Evolutionary conservation across 257 asterid genomes (phyloP), one percentile per base, ranked within the genome.

Genomic region (Fraxinus pennsylvanica): DNA sequence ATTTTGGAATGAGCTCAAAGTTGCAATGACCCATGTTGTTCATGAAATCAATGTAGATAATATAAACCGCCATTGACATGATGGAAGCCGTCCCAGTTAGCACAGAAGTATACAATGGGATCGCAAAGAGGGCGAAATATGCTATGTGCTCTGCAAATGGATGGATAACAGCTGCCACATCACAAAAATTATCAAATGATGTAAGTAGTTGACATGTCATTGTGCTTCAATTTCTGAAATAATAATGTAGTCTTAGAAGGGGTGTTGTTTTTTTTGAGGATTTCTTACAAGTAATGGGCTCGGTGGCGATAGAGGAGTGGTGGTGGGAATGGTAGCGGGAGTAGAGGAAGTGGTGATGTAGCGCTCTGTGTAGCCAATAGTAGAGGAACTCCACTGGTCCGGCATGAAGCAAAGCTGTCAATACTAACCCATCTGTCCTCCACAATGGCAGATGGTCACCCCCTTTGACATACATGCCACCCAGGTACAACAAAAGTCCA

Each of bases 21-120:
- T 78, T 78, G 81, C 81, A 78, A 27, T 78, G 81, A 10, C 77
- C 81, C 81, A 78, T 54, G 10, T 71, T 71, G 72, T 78, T 78
- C 77, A 78, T 72, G 66, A 78, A 57, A 63, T 78, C 76, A 39
- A 78, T 38, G 65, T 35, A 71, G 9, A 41, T 36, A 32, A 72
- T 52, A 8, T 78, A 71, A 30, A 71, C 45, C 19, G 30, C n/a
- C 3, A 38, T 17, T 14, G 77, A 38, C 0, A 15, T 1, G 22
- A 78, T 22, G 17, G 73, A 71, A 19, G 65, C 77, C 13, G 50
- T 78, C 25, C 43, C 63, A 1, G 30, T 41, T 8, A 57, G 29
- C 13, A 72, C 30, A 2, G 72, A n/a, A 39, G 71, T 57, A 22
- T 71, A 36, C 22, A 57, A 5, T 38, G 81, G 77, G 8, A 78